Conservation (phyloP, 345 rosid genomes). For the Linum lewisii region DNA sequence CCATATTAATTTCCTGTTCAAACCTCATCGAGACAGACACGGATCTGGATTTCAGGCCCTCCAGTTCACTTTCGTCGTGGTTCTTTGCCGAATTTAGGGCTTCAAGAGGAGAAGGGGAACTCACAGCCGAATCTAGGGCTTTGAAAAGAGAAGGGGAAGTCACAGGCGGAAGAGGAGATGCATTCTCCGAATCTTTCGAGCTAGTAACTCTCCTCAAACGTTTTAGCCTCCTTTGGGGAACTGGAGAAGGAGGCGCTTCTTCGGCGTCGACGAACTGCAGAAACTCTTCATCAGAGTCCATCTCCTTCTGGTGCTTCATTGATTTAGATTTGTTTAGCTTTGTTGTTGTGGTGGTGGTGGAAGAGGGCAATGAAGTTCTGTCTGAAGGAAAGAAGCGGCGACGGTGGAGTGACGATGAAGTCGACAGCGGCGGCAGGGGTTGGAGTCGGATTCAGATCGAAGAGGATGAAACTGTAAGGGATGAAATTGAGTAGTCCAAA, state of each 20-base stretch:
- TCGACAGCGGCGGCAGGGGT: too few species aligned
- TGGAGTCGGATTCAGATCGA: too few species aligned
- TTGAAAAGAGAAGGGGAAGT: conserved; percentile 7
- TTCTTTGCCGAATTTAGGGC: too few species aligned
- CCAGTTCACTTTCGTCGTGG: conserved; percentile 13
- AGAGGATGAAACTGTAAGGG: too few species aligned
- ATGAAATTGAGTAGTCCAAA: too few species aligned
- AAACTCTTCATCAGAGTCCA: conserved; percentile 43
- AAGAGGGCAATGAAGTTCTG: too few species aligned
- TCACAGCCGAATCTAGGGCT: conserved; percentile 9
- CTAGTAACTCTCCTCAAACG: conserved; percentile 49
- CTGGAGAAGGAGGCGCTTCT: conserved; percentile 27
- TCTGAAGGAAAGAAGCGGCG: too few species aligned
- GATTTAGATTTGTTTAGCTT: too few species aligned
- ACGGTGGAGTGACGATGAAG: too few species aligned
- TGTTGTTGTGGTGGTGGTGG: too few species aligned
- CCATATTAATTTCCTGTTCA: conserved; percentile 25
- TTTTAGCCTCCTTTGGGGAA: conserved; percentile 44
- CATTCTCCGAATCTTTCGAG: neutral
- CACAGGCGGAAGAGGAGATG: neutral
- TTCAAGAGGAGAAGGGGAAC: too few species aligned
- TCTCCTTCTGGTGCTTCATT: too few species aligned
- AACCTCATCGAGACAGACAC: conserved; percentile 14
- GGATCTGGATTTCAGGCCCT: conserved; percentile 17
- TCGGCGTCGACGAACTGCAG: conserved; percentile 36